Base-by-base conservation (phyloP, 805 yeast species). In the Lachancea nothofagi region DNA sequence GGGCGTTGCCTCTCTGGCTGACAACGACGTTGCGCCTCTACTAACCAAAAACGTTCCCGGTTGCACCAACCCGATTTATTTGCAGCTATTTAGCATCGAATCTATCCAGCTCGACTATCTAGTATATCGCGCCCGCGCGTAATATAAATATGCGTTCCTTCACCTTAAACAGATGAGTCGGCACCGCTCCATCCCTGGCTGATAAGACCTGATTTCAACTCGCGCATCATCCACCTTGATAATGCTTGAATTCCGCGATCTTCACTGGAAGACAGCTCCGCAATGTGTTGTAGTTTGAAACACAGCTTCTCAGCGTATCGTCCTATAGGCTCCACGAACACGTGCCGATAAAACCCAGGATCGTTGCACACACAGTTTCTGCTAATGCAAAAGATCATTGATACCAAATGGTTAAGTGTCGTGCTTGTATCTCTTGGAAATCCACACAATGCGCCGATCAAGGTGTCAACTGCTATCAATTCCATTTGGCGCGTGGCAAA, bases 401-500 rank as follows among this genome's bases (percentile, higher is more conserved):
- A 34, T 8, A 40, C 26, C 14, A 40, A 26, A 21, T 33, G 38
- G 21, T 40, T 29, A 4, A 40, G 28, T 13, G 18, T 21, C 8
- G 32, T 12, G 20, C 21, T 8, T 8, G 27, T 18, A 15, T 28
- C 23, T 10, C 9, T 12, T 7, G 19, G 21, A 27, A 19, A 7
- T 14, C 34, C 32, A 18, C 14, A 25, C 14, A 33, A 19, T 6
- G 32, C 33, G 3, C 29, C 17, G 18, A 37, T 23, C 22, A 43
- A 34, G 17, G 43, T 33, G 13, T 41, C 43, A 4, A 46, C 36
- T 7, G 43, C 20, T 25, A 37, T 41, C 5, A 48, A 39, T 25
- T 48, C 48, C 24, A 48, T 44, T 30, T 48, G 49, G 24, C 50
- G 38, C 6, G 45, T 20, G 12, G 45, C 41, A 27, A 44, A 48